These are phyloP conservation scores for Aspergillus novoparasiticus DNA, from an alignment of 2,329 filamentous ascomycete species.

Conservation along the genomic window DNA sequence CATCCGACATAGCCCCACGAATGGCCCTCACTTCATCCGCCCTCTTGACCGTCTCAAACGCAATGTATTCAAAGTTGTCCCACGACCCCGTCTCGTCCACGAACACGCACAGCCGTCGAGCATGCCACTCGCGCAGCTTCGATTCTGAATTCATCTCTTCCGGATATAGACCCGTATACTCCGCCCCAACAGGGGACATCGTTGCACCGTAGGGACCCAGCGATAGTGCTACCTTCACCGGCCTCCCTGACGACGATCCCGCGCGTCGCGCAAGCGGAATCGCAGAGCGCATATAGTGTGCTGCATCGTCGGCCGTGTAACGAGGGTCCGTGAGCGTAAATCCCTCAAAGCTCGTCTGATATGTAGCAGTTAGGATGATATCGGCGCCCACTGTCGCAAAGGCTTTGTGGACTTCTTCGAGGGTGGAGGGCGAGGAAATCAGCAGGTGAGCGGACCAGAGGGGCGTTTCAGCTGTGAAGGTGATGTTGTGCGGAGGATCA, in stretches of 20 bases:
- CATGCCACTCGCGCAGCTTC: conserved; percentile 60
- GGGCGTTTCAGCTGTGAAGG: conserved; percentile 56
- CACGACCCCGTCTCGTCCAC: conserved; percentile 27
- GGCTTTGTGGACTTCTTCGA: conserved; percentile 58
- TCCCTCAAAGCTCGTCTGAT: conserved; percentile 62
- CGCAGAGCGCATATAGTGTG: conserved; percentile 44
- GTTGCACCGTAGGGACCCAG: conserved; percentile 69
- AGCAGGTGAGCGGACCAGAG: conserved; percentile 71
- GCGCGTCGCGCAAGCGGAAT: conserved; percentile 41
- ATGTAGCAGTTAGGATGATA: conserved; percentile 68
- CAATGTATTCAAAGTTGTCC: conserved; percentile 54
- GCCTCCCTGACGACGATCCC: conserved; percentile 18
- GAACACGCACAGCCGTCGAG: conserved; percentile 57
- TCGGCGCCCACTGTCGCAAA: conserved; percentile 62
- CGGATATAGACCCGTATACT: conserved; percentile 67
- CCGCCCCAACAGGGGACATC: conserved; percentile 63
- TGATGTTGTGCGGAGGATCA: conserved; percentile 54
- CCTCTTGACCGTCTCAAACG: conserved; percentile 68
- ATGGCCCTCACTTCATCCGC: conserved; percentile 64
- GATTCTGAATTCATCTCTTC: conserved; percentile 47
- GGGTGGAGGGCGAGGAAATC: conserved; percentile 54
- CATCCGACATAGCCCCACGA: conserved; percentile 45
- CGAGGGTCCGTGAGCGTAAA: conserved; percentile 56
- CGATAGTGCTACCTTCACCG: conserved; percentile 53
- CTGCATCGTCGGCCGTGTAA: conserved; percentile 45